phyloP scores from a whole-genome alignment of 257 asterid genomes.

The Solanum chilense region DNA sequence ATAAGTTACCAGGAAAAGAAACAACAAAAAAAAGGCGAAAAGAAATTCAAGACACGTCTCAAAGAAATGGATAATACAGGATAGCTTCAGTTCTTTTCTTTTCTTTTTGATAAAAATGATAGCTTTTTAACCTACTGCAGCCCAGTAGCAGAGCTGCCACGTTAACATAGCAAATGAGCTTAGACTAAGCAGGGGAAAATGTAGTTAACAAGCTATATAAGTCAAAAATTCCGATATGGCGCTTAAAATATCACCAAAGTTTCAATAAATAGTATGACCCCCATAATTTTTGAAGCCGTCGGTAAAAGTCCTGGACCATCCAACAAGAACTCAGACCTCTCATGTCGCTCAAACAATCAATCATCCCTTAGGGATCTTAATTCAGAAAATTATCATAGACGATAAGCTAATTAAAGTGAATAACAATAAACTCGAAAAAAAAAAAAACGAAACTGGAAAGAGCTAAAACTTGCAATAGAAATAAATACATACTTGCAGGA shows the following conservation, averaged over 20 bases:
- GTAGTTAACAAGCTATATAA: background rate
- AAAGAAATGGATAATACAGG: background rate
- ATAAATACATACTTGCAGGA: conserved; percentile 42
- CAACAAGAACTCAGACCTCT: background rate
- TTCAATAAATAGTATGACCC: background rate
- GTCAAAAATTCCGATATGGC: background rate
- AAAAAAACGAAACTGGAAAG: background rate
- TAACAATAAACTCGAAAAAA: background rate
- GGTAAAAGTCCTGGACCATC: background rate
- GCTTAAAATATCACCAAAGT: background rate
- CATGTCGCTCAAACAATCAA: background rate
- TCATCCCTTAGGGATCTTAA: background rate
- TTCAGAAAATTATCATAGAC: background rate
- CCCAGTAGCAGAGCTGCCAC: background rate
- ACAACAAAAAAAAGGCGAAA: too few relatives aligned
- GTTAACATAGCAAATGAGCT: background rate
- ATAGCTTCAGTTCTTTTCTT: background rate
- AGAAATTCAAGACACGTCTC: background rate
- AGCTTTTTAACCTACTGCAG: background rate
- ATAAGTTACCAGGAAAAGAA: too few relatives aligned
- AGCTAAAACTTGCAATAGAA: background rate
- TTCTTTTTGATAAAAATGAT: background rate
- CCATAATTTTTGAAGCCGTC: background rate
- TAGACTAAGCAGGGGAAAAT: background rate
- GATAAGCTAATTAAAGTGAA: background rate